These are phyloP conservation scores for Cercis canadensis DNA, from an alignment of 306 rosid species.

Conservation along the genomic window DNA sequence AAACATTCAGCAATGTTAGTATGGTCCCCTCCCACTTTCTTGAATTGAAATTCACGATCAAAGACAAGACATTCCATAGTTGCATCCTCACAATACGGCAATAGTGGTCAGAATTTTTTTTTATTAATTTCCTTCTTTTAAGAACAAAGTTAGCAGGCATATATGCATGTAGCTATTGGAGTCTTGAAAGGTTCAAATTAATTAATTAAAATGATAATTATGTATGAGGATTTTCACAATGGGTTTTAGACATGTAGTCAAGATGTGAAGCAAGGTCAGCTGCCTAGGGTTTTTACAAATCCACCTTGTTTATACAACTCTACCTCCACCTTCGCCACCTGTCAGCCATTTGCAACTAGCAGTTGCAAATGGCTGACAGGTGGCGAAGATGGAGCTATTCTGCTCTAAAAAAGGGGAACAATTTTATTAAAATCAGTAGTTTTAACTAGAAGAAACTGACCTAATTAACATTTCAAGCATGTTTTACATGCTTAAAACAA, in stretches of 20 bases:
- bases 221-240: slow-evolving; percentile 12
- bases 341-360: no score
- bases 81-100: slow-evolving; percentile 40
- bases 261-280: slow-evolving; percentile 32
- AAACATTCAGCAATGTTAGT: slow-evolving; percentile 42
- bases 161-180: no score
- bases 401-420: slow-evolving; percentile 28
- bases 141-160: slow-evolving; percentile 17
- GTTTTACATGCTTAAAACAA: no score
- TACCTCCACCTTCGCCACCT: no score
- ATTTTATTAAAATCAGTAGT: slow-evolving; percentile 4
- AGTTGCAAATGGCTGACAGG: slow-evolving; percentile 53
- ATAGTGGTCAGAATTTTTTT: slow-evolving; percentile 26
- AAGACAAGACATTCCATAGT: slow-evolving; percentile 53
- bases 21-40: slow-evolving; percentile 66
- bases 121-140: slow-evolving; percentile 44
- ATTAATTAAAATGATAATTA: slow-evolving; percentile 14
- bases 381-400: slow-evolving; percentile 49
- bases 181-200: neutral
- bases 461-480: no score
- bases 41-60: slow-evolving; percentile 36
- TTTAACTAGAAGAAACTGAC: neutral
- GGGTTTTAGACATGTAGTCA: slow-evolving; percentile 37
- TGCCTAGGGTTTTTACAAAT: slow-evolving; percentile 30
- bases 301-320: neutral